Conservation (phyloP, 805 yeast genomes). For the Kodamaea restingae region DNA sequence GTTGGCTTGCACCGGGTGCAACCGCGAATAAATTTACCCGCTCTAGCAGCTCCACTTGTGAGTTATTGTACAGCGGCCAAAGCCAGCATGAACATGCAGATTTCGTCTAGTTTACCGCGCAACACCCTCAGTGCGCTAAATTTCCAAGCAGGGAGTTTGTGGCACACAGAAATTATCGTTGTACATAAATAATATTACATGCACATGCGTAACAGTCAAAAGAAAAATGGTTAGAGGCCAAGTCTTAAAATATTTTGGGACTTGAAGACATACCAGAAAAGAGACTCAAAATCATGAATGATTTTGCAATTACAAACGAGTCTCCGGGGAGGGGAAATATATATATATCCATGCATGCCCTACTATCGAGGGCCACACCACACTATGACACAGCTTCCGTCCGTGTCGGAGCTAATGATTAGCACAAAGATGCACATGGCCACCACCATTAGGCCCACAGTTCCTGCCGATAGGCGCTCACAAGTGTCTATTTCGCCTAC, state of each 20-base stretch:
- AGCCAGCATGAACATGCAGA: background rate
- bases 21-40: too few species aligned
- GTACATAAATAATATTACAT: background rate
- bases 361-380: background rate
- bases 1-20: too few species aligned
- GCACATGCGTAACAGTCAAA: constrained; percentile 1
- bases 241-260: background rate
- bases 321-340: constrained; percentile 2
- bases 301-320: constrained; percentile 8
- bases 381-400: constrained; percentile 21
- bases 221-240: constrained; percentile 3
- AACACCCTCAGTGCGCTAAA: background rate
- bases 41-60: too few species aligned
- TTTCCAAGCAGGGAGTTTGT: background rate
- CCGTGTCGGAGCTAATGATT: constrained; percentile 24
- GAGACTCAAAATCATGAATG: constrained; percentile 2
- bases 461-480: background rate
- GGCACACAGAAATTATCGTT: background rate
- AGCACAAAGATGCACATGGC: constrained; percentile 10
- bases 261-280: constrained; percentile 2
- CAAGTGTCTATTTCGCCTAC: constrained; percentile 1
- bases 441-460: background rate
- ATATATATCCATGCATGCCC: constrained; percentile 5
- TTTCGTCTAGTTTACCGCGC: background rate
- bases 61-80: too few species aligned